phyloP scores from a whole-genome alignment of 176 grass and related monocot species.

The Aegilops bicornis region DNA sequence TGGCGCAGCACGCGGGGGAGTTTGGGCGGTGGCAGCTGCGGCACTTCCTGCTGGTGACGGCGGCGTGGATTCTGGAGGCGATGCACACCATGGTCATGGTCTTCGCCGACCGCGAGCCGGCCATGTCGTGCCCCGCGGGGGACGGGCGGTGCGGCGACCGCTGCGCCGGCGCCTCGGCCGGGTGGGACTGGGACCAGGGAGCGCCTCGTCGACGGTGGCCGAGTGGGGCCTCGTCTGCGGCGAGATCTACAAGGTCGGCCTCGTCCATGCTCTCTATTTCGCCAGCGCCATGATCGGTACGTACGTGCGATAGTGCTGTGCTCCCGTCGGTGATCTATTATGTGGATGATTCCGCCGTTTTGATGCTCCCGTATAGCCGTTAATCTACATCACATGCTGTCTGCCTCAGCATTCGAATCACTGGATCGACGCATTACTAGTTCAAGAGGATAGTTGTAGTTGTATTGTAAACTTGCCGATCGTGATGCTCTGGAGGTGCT shows the following conservation, averaged over 20 bases:
- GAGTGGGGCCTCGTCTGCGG: conserved; percentile 80
- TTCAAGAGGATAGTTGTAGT: not conserved
- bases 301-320: not conserved
- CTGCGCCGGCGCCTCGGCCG: conserved; percentile 19
- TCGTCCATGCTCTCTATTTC: conserved; percentile 72
- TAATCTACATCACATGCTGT: too few relatives aligned
- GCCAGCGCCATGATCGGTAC: conserved; percentile 78
- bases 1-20: conserved; percentile 58
- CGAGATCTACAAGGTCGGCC: conserved; percentile 78
- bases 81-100: conserved; percentile 94
- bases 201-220: conserved; percentile 52
- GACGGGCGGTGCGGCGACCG: conserved; percentile 32
- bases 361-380: too few relatives aligned
- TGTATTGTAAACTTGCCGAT: not conserved
- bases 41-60: conserved; percentile 71
- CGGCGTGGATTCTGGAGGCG: conserved; percentile 86
- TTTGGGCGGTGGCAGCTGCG: conserved; percentile 95
- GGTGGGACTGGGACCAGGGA: conserved; percentile 59
- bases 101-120: conserved; percentile 79
- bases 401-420: too few relatives aligned
- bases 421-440: not conserved
- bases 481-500: too few relatives aligned
- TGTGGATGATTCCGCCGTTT: too few relatives aligned
- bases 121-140: not conserved
- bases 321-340: too few relatives aligned